Evolutionary conservation across 225 moss, liverwort and hornwort genomes (phyloP).

Genomic region (Polytrichum commune): DNA sequence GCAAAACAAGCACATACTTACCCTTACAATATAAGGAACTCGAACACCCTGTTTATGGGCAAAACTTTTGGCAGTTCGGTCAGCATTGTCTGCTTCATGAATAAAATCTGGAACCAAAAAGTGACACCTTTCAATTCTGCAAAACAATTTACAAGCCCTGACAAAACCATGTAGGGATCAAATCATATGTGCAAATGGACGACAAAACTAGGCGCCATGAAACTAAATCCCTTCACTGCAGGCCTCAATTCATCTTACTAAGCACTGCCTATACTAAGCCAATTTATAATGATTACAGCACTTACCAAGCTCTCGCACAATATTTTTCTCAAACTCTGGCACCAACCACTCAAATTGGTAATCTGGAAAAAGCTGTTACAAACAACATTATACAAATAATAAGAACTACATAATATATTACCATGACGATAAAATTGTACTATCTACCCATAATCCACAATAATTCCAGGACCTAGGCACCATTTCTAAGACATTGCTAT

Average conservation of each 20-base stretch:
- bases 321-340: slow-evolving; percentile 77
- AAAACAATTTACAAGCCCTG: neutral
- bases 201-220: too few species aligned
- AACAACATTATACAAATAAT: neutral
- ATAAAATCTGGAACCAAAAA: slow-evolving; percentile 66
- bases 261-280: neutral
- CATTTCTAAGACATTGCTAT: neutral
- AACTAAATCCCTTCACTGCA: too few species aligned
- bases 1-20: slow-evolving; percentile 24
- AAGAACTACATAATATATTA: too few species aligned
- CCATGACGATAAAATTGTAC: too few species aligned
- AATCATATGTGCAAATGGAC: too few species aligned
- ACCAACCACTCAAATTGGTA: slow-evolving; percentile 98
- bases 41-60: slow-evolving; percentile 55
- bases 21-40: slow-evolving; percentile 77
- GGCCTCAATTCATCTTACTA: too few species aligned
- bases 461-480: too few species aligned
- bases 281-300: slow-evolving; percentile 4
- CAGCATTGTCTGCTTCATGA: slow-evolving; percentile 92
- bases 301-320: slow-evolving; percentile 77
- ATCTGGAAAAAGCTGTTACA: slow-evolving; percentile 77
- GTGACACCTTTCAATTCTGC: neutral
- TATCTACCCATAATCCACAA: too few species aligned
- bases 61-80: slow-evolving; percentile 81
- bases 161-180: too few species aligned